A percentile compares a stretch with the other conserved stretches of the same genome.
Evolutionary conservation across 1,284 basidiomycete genomes (phyloP).

Genomic region (Neonothopanus nambi): DNA sequence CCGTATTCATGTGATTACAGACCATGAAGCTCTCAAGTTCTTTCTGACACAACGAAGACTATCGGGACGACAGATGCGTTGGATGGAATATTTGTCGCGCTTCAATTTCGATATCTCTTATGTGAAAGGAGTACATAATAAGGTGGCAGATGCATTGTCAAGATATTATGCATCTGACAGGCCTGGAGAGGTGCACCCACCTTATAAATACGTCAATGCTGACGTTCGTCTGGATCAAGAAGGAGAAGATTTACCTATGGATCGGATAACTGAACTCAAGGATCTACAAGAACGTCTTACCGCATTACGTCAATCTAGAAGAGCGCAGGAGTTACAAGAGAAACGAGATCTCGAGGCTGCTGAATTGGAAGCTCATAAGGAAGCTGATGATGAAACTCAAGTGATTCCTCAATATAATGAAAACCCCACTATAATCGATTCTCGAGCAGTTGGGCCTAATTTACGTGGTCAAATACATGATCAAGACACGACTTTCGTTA

Average conservation of each 20-base stretch:
- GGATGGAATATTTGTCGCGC: slow-evolving; percentile 34
- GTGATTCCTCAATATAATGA: slow-evolving; percentile 4
- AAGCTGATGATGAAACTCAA: neutral
- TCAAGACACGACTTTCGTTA: neutral
- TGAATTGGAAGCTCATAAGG: neutral
- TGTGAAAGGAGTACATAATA: too few species aligned
- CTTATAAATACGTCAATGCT: slow-evolving; percentile 27
- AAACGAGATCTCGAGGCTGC: slow-evolving; percentile 6
- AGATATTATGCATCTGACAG: slow-evolving; percentile 32
- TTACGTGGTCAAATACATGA: neutral
- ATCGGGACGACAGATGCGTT: slow-evolving; percentile 27
- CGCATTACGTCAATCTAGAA: too few species aligned
- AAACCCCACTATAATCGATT: neutral
- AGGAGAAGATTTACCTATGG: slow-evolving; percentile 25
- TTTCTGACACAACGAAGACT: slow-evolving; percentile 27
- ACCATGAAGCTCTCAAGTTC: slow-evolving; percentile 38
- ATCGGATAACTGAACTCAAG: slow-evolving; percentile 9
- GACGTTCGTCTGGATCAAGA: slow-evolving; percentile 28
- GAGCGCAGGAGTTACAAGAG: neutral
- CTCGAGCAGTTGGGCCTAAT: neutral
- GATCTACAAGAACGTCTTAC: neutral
- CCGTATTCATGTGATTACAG: slow-evolving; percentile 33
- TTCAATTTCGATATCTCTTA: slow-evolving; percentile 37
- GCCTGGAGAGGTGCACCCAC: slow-evolving; percentile 15
- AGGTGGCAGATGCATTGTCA: slow-evolving; percentile 27